These are phyloP conservation scores for Aspergillus sp. DNA, from an alignment of 2,329 filamentous ascomycete genomes.

Conservation along the genomic window DNA sequence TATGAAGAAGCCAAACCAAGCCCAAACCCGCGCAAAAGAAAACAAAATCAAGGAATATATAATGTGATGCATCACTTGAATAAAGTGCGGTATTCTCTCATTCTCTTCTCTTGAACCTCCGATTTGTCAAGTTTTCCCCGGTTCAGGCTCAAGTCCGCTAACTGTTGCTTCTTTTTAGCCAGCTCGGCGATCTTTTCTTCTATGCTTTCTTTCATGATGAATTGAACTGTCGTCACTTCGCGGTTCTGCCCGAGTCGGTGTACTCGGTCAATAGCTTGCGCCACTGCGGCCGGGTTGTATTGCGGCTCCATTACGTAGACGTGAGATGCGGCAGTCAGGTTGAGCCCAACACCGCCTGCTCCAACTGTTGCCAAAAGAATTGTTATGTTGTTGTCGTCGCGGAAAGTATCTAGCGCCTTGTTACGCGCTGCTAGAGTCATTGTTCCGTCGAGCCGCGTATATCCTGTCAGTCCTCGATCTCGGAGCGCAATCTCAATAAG, in stretches of 20 bases:
- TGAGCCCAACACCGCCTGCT: conserved; percentile 87
- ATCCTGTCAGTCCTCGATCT: conserved; percentile 53
- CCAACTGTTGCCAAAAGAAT: conserved; percentile 91
- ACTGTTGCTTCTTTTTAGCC: conserved; percentile 87
- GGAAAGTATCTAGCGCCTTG: conserved; percentile 74
- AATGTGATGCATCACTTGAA: conserved; percentile 45
- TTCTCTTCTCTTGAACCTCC: conserved; percentile 64
- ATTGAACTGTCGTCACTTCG: conserved; percentile 82
- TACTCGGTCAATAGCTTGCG: conserved; percentile 90
- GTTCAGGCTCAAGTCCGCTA: conserved; percentile 85
- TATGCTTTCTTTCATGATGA: conserved; percentile 86
- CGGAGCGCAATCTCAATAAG: conserved; percentile 81
- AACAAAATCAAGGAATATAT: conserved; percentile 7
- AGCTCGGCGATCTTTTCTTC: conserved; percentile 91
- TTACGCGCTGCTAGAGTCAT: conserved; percentile 77
- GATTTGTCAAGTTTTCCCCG: conserved; percentile 58
- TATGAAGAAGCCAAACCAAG: conserved; percentile 12
- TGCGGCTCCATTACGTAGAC: conserved; percentile 99
- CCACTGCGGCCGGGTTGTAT: conserved; percentile 93
- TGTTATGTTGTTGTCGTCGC: conserved; percentile 67
- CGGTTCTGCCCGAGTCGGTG: conserved; percentile 87
- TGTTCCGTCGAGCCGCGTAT: conserved; percentile 82
- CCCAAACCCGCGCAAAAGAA: not conserved
- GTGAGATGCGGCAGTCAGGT: conserved; percentile 79
- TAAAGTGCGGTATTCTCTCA: conserved; percentile 61